Percentiles rank a stretch among this genome's conserved stretches.
phyloP scores from a whole-genome alignment of 495 filamentous ascomycete genomes.

The Penicillium steckii region DNA sequence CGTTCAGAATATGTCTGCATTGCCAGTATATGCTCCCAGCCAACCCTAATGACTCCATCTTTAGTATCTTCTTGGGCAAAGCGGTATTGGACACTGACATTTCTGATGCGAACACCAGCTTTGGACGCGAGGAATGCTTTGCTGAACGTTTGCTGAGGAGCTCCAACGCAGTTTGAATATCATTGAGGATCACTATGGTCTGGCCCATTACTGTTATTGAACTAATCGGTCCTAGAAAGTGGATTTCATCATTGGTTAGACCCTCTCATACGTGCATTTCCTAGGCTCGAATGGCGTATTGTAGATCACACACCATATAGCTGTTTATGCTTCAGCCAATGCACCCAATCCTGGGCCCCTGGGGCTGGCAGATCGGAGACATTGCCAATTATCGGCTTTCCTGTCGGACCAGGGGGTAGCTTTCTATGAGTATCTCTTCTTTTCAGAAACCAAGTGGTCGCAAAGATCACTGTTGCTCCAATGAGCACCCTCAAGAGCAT shows the following conservation, averaged over 20 bases:
- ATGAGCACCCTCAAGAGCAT: neutral
- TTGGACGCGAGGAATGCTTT: constrained; percentile 42
- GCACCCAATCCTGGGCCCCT: constrained; percentile 13
- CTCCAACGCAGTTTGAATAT: constrained; percentile 35
- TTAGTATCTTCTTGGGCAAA: neutral
- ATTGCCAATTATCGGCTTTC: constrained; percentile 14
- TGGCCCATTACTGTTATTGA: constrained; percentile 48
- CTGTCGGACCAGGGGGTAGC: constrained; percentile 14
- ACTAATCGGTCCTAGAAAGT: constrained; percentile 38
- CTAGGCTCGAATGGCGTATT: neutral
- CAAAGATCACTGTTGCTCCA: neutral
- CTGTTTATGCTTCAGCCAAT: constrained; percentile 17
- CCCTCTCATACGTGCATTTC: too few relatives aligned
- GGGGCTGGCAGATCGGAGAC: constrained; percentile 10
- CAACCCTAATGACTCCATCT: constrained; percentile 16
- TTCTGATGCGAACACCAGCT: constrained; percentile 34
- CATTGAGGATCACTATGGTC: constrained; percentile 48
- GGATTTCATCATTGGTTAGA: neutral
- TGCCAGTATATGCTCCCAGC: constrained; percentile 36
- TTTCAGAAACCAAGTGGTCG: neutral
- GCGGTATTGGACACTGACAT: constrained; percentile 32
- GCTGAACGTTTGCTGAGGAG: constrained; percentile 42
- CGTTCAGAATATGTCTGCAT: constrained; percentile 35
- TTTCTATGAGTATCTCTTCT: neutral
- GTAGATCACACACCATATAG: constrained; percentile 8